phyloP scores from a whole-genome alignment of 768 basidiomycete species.

The Macrolepiota fuliginosa region DNA sequence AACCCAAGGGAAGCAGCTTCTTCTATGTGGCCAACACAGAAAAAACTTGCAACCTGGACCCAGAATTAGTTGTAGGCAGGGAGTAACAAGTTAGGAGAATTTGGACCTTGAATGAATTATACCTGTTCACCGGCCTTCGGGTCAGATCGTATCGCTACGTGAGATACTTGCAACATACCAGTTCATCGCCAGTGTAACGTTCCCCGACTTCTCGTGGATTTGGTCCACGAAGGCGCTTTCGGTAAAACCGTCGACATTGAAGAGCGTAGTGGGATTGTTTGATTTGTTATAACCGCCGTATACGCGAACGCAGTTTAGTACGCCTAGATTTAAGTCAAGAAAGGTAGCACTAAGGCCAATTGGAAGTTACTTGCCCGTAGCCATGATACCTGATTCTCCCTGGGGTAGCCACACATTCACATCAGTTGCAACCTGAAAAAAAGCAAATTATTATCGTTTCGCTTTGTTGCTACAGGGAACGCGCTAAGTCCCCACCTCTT shows the following conservation, averaged over 20 bases:
- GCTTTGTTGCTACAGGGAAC: background rate
- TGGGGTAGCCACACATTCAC: constrained; percentile 54
- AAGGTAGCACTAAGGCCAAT: background rate
- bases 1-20: constrained; percentile 67
- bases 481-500: constrained; percentile 46
- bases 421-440: constrained; percentile 50
- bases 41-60: constrained; percentile 57
- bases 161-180: constrained; percentile 39
- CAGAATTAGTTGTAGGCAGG: background rate
- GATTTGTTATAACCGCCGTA: constrained; percentile 59
- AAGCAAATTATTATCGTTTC: background rate
- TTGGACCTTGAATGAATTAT: constrained; percentile 61
- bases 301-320: constrained; percentile 64
- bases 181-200: constrained; percentile 51
- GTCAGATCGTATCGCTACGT: background rate
- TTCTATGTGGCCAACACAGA: constrained; percentile 54
- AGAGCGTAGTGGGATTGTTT: constrained; percentile 46
- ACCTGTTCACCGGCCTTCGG: constrained; percentile 35
- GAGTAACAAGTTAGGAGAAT: background rate
- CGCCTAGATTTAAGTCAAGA: constrained; percentile 28
- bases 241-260: constrained; percentile 58
- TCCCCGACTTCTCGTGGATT: constrained; percentile 43
- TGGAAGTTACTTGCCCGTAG: constrained; percentile 39
- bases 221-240: constrained; percentile 51
- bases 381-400: constrained; percentile 50